A percentile compares a stretch with the other conserved stretches of the same genome.
Evolutionary conservation across 495 filamentous ascomycete genomes (phyloP).

Genomic region (Cercophora samala): DNA sequence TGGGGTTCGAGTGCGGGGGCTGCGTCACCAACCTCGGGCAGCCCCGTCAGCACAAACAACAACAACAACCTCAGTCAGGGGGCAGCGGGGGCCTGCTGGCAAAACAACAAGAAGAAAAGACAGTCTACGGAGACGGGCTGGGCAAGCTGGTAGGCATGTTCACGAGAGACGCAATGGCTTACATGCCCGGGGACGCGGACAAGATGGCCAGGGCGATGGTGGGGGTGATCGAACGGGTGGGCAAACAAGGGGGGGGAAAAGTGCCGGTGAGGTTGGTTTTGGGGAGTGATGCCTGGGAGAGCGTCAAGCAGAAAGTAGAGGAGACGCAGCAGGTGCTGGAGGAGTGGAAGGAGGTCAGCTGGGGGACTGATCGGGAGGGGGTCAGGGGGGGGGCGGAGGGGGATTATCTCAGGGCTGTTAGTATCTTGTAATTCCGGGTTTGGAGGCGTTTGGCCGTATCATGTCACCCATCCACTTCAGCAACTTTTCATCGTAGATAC

Average conservation of each 20-base stretch:
- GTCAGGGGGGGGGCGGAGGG: constrained; percentile 8
- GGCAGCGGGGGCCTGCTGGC: background rate
- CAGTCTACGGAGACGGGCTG: constrained; percentile 20
- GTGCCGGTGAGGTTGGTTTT: constrained; percentile 25
- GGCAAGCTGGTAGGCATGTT: constrained; percentile 23
- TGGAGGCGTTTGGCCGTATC: too few species aligned
- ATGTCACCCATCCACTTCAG: too few species aligned
- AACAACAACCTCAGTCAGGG: background rate
- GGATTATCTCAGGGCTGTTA: constrained; percentile 15
- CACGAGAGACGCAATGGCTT: constrained; percentile 17
- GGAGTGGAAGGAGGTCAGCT: constrained; percentile 23
- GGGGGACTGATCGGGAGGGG: constrained; percentile 25
- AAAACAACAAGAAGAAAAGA: background rate
- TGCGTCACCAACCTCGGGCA: constrained; percentile 28
- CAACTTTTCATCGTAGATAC: too few species aligned
- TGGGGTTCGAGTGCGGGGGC: constrained; percentile 30
- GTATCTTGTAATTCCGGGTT: too few species aligned
- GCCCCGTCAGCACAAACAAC: too few species aligned
- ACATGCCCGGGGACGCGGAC: constrained; percentile 34
- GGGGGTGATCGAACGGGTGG: constrained; percentile 33
- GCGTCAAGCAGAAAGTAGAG: constrained; percentile 19
- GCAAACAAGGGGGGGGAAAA: constrained; percentile 20
- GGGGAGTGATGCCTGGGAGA: constrained; percentile 24
- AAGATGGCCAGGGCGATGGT: constrained; percentile 35
- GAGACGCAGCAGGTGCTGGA: constrained; percentile 22